A percentile compares a stretch with the other conserved stretches of the same genome.
Conservation (phyloP, 352 stramenopile genomes). For the Phytopythium helicoides region DNA sequence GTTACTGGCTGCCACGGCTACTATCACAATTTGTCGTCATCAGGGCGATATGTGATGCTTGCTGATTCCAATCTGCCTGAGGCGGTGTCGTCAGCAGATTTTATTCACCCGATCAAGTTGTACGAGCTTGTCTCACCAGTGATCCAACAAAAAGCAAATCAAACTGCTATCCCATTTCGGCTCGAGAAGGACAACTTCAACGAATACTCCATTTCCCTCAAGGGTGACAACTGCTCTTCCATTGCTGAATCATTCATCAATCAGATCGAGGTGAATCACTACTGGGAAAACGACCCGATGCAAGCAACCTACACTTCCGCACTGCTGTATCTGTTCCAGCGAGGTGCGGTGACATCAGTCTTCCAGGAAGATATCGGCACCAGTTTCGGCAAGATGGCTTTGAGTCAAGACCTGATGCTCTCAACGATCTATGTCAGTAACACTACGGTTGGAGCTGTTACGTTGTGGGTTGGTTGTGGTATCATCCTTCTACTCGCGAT, state of each 20-base stretch:
- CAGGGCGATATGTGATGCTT: conserved; percentile 10
- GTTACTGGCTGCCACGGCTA: conserved; percentile 18
- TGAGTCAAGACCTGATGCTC: conserved; percentile 4
- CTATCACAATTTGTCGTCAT: conserved; percentile 18
- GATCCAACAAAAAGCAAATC: not conserved
- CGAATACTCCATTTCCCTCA: conserved; percentile 11
- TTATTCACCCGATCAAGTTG: conserved; percentile 23
- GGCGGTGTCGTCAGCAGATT: conserved; percentile 9
- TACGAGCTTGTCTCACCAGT: conserved; percentile 14
- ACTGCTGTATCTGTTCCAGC: conserved; percentile 50
- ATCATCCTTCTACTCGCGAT: conserved; percentile 20
- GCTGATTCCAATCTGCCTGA: conserved; percentile 17
- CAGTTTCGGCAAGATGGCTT: conserved; percentile 7
- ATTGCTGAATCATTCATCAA: conserved; percentile 46
- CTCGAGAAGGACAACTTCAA: conserved; percentile 6
- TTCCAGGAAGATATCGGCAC: conserved; percentile 6
- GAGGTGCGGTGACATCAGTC: conserved; percentile 16
- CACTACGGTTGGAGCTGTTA: conserved; percentile 28
- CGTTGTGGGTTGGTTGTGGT: conserved; percentile 18
- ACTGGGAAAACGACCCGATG: conserved; percentile 35
- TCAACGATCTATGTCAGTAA: conserved; percentile 26
- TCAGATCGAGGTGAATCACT: conserved; percentile 43
- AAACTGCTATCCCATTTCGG: conserved; percentile 12
- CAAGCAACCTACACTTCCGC: conserved; percentile 48
- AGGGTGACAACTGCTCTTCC: conserved; percentile 27